Conservation (phyloP, 2,329 filamentous ascomycete species). For the Fusarium bactridioides region DNA sequence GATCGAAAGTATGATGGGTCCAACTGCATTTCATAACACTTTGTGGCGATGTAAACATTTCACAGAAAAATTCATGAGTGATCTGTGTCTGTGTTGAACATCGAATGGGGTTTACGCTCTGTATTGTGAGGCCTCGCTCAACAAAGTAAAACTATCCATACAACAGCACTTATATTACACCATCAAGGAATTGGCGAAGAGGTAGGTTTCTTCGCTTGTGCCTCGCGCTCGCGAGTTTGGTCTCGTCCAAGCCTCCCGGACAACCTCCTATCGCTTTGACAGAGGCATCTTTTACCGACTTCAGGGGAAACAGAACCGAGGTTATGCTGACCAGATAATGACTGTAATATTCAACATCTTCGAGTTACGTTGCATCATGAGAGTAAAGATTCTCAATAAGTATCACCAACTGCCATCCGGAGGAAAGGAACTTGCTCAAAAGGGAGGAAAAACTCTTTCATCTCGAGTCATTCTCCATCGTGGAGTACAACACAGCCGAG, state of each 20-base stretch:
- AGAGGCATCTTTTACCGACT: not conserved
- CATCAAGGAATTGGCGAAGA: not conserved
- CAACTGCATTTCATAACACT: not conserved
- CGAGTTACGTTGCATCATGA: slow-evolving; percentile 15
- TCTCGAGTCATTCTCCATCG: not conserved
- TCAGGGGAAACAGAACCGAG: slow-evolving; percentile 18
- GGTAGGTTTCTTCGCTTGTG: not conserved
- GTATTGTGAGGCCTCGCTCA: not conserved
- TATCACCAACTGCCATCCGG: slow-evolving; percentile 12
- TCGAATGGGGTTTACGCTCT: not conserved
- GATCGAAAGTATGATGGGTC: not conserved
- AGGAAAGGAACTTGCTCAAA: slow-evolving; percentile 36
- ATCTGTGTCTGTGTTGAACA: not conserved
- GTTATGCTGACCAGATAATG: not conserved
- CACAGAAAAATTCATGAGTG: not conserved
- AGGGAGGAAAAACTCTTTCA: slow-evolving; percentile 5
- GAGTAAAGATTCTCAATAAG: slow-evolving; percentile 1
- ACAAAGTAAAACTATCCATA: not conserved
- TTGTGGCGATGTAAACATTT: not conserved
- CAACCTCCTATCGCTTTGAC: not conserved
- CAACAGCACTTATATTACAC: too few species aligned
- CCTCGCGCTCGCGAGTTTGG: not conserved
- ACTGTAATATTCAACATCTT: not conserved
- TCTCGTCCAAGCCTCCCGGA: not conserved
- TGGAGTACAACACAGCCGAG: slow-evolving; percentile 25